Evolutionary conservation across 2,329 filamentous ascomycete genomes (phyloP).

Genomic region (Ascochyta lentis): DNA sequence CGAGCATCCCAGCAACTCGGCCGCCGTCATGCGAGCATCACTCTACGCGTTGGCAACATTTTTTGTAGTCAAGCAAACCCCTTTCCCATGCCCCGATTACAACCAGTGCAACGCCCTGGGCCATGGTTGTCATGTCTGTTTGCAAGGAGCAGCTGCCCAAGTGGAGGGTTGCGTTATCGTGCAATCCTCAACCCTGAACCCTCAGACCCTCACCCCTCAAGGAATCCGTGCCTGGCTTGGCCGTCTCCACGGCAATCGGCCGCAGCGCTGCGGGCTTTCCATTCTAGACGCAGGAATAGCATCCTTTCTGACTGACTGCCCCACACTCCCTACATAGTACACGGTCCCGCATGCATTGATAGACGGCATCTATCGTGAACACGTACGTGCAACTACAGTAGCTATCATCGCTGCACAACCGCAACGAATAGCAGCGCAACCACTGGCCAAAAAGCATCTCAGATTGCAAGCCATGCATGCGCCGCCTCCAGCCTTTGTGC

Average conservation of each 20-base stretch:
- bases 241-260: constrained; percentile 19
- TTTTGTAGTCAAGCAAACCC: constrained; percentile 39
- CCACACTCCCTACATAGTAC: constrained; percentile 31
- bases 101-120: constrained; percentile 13
- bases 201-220: not conserved
- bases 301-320: constrained; percentile 22
- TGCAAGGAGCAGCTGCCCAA: constrained; percentile 13
- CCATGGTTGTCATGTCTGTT: constrained; percentile 10
- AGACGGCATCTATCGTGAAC: constrained; percentile 6
- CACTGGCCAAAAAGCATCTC: constrained; percentile 18
- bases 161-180: constrained; percentile 12
- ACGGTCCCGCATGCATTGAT: constrained; percentile 22
- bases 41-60: constrained; percentile 26
- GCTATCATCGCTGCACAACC: not conserved
- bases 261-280: constrained; percentile 8
- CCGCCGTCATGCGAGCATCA: constrained; percentile 37
- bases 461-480: constrained; percentile 11
- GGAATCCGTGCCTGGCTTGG: constrained; percentile 8
- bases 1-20: constrained; percentile 22
- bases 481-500: constrained; percentile 11
- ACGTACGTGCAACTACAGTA: not conserved
- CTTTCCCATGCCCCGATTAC: constrained; percentile 14
- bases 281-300: constrained; percentile 22
- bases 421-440: constrained; percentile 22
- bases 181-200: constrained; percentile 1